Conservation (phyloP, 148 eudicot species). For the Suaeda aralocaspica region DNA sequence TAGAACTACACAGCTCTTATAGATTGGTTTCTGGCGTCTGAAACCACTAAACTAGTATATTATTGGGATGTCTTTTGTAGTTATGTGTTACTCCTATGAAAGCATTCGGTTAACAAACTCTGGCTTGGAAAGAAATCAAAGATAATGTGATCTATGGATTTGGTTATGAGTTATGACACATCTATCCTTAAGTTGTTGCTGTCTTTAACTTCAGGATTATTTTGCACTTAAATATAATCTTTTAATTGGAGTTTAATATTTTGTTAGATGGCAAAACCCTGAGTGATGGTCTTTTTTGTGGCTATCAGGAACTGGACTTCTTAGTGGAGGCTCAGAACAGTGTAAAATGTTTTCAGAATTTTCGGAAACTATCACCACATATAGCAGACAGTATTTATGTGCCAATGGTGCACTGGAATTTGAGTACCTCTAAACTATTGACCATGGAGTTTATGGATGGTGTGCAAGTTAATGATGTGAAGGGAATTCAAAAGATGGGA, state of each 20-base stretch:
- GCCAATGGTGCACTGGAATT: slow-evolving; percentile 71
- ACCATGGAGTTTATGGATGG: slow-evolving; percentile 96
- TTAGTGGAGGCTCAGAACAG: slow-evolving; percentile 88
- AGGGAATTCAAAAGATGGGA: slow-evolving; percentile 60
- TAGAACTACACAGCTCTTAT: too few relatives aligned
- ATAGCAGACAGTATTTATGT: slow-evolving; percentile 81
- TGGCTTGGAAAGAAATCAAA: too few relatives aligned
- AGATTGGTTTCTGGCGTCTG: too few relatives aligned
- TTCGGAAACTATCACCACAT: slow-evolving; percentile 79
- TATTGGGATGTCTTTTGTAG: too few relatives aligned
- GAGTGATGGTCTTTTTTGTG: slow-evolving; percentile 19
- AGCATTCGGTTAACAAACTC: too few relatives aligned
- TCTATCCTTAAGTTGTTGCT: too few relatives aligned
- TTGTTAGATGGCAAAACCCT: not conserved
- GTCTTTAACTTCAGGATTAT: not conserved
- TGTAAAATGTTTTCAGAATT: slow-evolving; percentile 79
- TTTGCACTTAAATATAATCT: not conserved
- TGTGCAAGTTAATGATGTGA: slow-evolving; percentile 65
- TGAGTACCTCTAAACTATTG: slow-evolving; percentile 81
- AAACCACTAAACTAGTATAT: too few relatives aligned
- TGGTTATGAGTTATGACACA: too few relatives aligned
- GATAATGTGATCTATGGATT: too few relatives aligned
- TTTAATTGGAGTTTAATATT: not conserved
- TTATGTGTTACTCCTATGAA: too few relatives aligned
- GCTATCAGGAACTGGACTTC: slow-evolving; percentile 88